These are phyloP conservation scores for Trichoderma guizhouense DNA, from an alignment of 2,329 filamentous ascomycete species.

Conservation along the genomic window DNA sequence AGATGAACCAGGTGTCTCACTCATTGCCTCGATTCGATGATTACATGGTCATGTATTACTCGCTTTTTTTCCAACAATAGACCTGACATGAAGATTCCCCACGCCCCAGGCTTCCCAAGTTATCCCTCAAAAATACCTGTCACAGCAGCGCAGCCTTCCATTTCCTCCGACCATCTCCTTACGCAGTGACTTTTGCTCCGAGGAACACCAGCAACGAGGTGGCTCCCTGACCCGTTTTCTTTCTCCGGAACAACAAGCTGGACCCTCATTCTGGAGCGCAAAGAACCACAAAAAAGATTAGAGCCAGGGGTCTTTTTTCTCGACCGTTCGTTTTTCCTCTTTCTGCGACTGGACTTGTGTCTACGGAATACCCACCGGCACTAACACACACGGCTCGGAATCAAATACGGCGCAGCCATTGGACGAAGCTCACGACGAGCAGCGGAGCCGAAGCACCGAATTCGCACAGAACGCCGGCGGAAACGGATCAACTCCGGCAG, in stretches of 20 bases:
- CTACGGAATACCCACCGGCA: not conserved
- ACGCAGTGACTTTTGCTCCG: not conserved
- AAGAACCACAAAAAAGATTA: not conserved
- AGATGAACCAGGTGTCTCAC: not conserved
- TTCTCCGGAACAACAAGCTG: not conserved
- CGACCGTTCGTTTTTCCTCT: not conserved
- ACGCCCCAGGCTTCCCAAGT: not conserved
- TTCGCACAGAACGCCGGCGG: not conserved
- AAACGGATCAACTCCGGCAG: constrained; percentile 8
- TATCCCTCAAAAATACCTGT: not conserved
- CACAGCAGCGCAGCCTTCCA: not conserved
- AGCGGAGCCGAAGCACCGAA: constrained; percentile 1
- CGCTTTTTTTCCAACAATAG: not conserved
- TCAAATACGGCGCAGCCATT: not conserved
- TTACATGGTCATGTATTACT: not conserved
- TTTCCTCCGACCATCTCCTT: not conserved
- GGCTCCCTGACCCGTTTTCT: not conserved
- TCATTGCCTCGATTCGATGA: not conserved
- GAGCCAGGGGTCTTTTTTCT: not conserved
- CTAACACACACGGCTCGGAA: constrained; percentile 3
- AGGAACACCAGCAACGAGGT: not conserved
- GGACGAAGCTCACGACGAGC: not conserved
- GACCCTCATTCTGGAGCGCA: too few species aligned
- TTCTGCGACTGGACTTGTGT: not conserved
- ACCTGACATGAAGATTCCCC: not conserved